Percentiles rank a stretch among this genome's conserved stretches.
phyloP scores from a whole-genome alignment of 805 yeast species.

The Ogataea henricii region DNA sequence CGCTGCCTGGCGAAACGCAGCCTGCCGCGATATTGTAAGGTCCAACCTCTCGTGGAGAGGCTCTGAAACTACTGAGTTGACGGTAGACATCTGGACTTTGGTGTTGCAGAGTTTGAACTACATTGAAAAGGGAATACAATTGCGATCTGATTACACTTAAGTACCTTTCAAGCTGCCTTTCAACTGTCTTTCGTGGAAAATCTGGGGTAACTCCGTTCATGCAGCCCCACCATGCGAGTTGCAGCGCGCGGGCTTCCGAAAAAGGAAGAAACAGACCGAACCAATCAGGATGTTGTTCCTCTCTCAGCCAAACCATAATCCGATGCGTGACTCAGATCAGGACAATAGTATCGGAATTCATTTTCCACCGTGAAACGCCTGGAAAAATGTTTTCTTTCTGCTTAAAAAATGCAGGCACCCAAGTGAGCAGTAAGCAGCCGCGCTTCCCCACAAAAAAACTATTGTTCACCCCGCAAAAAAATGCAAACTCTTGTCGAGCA shows the following conservation, averaged over 20 bases:
- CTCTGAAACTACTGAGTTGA: neutral
- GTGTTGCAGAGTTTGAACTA: no score
- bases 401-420: neutral
- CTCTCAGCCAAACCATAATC: neutral
- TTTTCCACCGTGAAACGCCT: neutral
- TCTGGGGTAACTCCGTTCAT: no score
- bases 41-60: neutral
- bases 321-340: no score
- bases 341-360: neutral
- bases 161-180: neutral
- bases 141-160: neutral
- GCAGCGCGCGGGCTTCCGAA: neutral
- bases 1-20: constrained; percentile 5
- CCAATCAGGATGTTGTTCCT: neutral
- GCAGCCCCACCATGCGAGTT: no score
- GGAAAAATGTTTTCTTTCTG: neutral
- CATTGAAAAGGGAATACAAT: neutral
- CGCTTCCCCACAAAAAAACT: neutral
- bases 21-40: neutral
- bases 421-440: neutral
- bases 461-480: neutral
- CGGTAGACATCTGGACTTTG: neutral
- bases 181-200: no score
- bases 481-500: neutral
- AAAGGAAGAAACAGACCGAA: neutral